Evolutionary conservation across 2,329 filamentous ascomycete species (phyloP).

Genomic region (Epichloe amarillans): DNA sequence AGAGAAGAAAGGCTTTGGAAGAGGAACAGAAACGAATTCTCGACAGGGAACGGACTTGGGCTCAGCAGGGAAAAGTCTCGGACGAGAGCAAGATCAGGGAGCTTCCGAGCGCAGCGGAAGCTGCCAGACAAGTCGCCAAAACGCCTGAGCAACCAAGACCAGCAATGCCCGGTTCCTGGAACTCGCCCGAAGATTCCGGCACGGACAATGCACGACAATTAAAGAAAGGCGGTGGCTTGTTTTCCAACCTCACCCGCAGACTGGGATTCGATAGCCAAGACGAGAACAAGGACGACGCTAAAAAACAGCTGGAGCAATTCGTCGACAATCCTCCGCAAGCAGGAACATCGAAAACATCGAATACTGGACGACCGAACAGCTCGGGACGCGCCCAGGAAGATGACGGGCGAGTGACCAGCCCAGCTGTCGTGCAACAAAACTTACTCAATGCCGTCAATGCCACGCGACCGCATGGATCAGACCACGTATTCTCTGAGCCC

Average conservation of each 20-base stretch:
- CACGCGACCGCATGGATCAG: slow-evolving; percentile 63
- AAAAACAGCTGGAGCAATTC: slow-evolving; percentile 30
- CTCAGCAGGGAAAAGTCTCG: slow-evolving; percentile 19
- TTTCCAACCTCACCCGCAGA: slow-evolving; percentile 53
- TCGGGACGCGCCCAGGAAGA: slow-evolving; percentile 19
- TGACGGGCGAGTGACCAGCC: slow-evolving; percentile 43
- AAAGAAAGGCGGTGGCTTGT: slow-evolving; percentile 42
- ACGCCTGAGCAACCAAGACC: slow-evolving; percentile 27
- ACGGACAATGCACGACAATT: slow-evolving; percentile 19
- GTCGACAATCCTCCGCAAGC: slow-evolving; percentile 20
- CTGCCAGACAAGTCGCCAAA: slow-evolving; percentile 25
- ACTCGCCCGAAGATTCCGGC: slow-evolving; percentile 42
- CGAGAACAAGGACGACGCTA: slow-evolving; percentile 25
- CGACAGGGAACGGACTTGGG: slow-evolving; percentile 36
- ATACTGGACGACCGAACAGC: neutral
- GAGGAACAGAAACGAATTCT: slow-evolving; percentile 57
- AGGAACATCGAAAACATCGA: slow-evolving; percentile 1
- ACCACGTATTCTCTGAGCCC: slow-evolving; percentile 58
- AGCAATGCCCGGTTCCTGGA: slow-evolving; percentile 65
- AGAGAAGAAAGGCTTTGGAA: slow-evolving; percentile 60
- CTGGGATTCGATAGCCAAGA: slow-evolving; percentile 50
- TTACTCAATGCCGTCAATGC: slow-evolving; percentile 67
- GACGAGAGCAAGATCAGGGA: slow-evolving; percentile 3
- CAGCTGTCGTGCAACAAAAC: slow-evolving; percentile 51
- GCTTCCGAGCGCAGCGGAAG: slow-evolving; percentile 16